phyloP scores from a whole-genome alignment of 2,329 filamentous ascomycete species.

The Aspergillus caelatus region DNA sequence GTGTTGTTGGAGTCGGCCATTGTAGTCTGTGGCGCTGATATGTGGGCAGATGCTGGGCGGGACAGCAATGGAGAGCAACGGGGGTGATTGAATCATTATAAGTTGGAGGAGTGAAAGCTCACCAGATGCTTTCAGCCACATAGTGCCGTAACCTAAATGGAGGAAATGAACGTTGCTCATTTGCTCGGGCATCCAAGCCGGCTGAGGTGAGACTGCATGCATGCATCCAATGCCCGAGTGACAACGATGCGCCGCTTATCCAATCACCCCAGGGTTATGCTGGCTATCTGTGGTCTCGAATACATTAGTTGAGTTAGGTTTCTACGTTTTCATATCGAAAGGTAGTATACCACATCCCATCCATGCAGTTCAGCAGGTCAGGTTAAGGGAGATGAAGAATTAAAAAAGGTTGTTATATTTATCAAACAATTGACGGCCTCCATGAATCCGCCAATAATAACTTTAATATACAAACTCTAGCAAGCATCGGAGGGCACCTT shows the following conservation, averaged over 20 bases:
- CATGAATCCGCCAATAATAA: too few species aligned
- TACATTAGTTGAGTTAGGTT: too few species aligned
- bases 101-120: not conserved
- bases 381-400: too few species aligned
- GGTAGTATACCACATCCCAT: too few species aligned
- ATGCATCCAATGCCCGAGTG: not conserved
- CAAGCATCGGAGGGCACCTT: constrained; percentile 5
- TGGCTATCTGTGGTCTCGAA: too few species aligned
- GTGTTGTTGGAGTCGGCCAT: not conserved
- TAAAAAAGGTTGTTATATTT: too few species aligned
- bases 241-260: not conserved
- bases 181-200: not conserved
- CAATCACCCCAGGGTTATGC: too few species aligned
- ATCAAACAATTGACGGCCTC: too few species aligned
- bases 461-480: not conserved
- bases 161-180: not conserved
- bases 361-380: too few species aligned
- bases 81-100: not conserved
- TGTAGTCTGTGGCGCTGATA: not conserved
- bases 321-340: too few species aligned
- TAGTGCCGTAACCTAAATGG: not conserved
- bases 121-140: not conserved
- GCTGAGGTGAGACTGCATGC: not conserved
- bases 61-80: not conserved
- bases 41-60: not conserved